Conservation (phyloP, 768 basidiomycete species). For the Phylloporus sp. region DNA sequence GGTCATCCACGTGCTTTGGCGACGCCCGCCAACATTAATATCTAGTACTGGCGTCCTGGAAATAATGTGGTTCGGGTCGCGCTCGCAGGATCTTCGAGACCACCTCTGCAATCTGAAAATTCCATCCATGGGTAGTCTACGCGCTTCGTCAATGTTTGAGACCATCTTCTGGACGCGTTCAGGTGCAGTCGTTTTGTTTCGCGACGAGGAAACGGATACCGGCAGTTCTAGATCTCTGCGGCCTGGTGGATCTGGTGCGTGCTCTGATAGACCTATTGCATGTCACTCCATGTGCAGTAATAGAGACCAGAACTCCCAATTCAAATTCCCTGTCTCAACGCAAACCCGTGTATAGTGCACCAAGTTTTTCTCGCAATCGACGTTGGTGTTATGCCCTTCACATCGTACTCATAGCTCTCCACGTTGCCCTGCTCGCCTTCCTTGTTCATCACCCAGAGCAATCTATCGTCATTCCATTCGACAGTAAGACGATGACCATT, state of each 20-base stretch:
- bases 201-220: background rate
- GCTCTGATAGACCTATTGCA: background rate
- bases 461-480: background rate
- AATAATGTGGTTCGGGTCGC: background rate
- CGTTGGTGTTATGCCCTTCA: background rate
- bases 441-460: background rate
- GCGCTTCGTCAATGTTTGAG: background rate
- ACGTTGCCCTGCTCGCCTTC: background rate
- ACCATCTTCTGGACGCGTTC: background rate
- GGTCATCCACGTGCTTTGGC: background rate
- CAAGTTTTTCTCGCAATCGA: background rate
- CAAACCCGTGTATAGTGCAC: background rate
- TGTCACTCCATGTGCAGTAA: background rate
- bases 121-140: background rate
- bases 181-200: background rate
- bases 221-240: background rate
- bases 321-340: too few relatives aligned
- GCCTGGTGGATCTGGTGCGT: background rate
- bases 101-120: background rate
- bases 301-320: background rate
- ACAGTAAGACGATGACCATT: background rate
- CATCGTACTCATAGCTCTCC: background rate
- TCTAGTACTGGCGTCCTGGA: background rate
- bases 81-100: background rate
- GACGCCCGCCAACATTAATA: background rate